Base-by-base conservation (phyloP, 148 eudicot genomes). In the Silene latifolia region DNA sequence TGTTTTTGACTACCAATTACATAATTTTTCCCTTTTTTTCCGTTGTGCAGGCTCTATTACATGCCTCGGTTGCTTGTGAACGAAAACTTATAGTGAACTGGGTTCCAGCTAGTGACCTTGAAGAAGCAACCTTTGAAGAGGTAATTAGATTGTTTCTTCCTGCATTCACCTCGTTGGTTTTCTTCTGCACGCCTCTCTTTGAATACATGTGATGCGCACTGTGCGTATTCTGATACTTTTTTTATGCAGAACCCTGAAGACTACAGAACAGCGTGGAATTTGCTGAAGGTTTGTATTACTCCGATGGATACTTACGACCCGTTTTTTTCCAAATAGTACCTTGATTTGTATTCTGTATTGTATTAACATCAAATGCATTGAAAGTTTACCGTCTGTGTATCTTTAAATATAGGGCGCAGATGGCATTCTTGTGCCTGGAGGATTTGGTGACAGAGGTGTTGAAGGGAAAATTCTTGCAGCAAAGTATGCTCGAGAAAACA, bases 371-470 rank as follows among this genome's bases (percentile, higher is more conserved):
- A 65, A 17, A 65, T 9, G 8, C 21, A 8, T 65, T 7, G 13
- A 24, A 23, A 65, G 5, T 65, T 32, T 5, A 64, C 17, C 19
- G 32, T 27, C 42, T 17, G 68, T 13, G 5, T 65, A 35, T 32
- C 3, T 65, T 27, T 32, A 7, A 35, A 63, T 79, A 74, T 77
- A 94, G 98, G 92, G 87, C 44, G 93, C 98, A 72, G 92, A 92
- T 80, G 97, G 82, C 53, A 84, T 95, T 47, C 87, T 95, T 44
- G 97, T 95, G 76, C 98, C 98, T 32, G 98, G 98, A 69, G 98
- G 98, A 44, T 95, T 95, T 82, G 98, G 98, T 47, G 98, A 95
- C 84, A 85, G 98, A 82, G 98, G 98, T 4, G 97, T 95, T 63
- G 88, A 95, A 85, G 98, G 98, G 57, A 92, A 91, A 87, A 90